Evolutionary conservation across 2,329 filamentous ascomycete species (phyloP).

Genomic region (Penicillium sp.): DNA sequence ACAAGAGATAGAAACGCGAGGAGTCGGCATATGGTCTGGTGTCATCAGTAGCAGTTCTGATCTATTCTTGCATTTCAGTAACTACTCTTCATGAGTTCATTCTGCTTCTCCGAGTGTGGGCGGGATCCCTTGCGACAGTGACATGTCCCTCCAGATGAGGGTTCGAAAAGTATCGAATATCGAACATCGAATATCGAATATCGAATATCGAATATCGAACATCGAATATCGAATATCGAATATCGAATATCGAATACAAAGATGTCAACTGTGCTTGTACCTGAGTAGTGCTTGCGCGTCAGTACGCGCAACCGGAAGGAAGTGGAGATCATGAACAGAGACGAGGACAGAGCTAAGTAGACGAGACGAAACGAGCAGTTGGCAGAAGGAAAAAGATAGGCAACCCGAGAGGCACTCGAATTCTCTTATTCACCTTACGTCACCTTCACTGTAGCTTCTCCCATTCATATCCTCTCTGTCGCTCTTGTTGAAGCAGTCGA

Average conservation of each 20-base stretch:
- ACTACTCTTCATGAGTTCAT: neutral
- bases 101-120: neutral
- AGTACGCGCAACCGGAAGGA: neutral
- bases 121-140: slow-evolving; percentile 2
- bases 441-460: too few species aligned
- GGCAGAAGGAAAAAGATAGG: neutral
- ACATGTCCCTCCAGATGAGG: slow-evolving; percentile 11
- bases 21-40: neutral
- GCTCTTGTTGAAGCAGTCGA: too few species aligned
- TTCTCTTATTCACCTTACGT: too few species aligned
- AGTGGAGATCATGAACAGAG: neutral
- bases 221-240: slow-evolving; percentile 3
- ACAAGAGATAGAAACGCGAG: neutral
- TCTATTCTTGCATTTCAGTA: too few species aligned
- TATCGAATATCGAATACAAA: slow-evolving; percentile 6
- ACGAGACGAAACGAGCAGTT: neutral
- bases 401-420: too few species aligned
- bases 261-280: slow-evolving; percentile 13
- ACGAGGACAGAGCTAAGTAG: neutral
- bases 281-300: neutral
- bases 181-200: slow-evolving; percentile 8
- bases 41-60: neutral
- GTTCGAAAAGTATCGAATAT: slow-evolving; percentile 9
- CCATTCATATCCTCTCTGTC: too few species aligned
- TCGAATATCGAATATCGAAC: slow-evolving; percentile 9